phyloP scores from a whole-genome alignment of 2,329 filamentous ascomycete species.

The Dothiorella sarmentorum region DNA sequence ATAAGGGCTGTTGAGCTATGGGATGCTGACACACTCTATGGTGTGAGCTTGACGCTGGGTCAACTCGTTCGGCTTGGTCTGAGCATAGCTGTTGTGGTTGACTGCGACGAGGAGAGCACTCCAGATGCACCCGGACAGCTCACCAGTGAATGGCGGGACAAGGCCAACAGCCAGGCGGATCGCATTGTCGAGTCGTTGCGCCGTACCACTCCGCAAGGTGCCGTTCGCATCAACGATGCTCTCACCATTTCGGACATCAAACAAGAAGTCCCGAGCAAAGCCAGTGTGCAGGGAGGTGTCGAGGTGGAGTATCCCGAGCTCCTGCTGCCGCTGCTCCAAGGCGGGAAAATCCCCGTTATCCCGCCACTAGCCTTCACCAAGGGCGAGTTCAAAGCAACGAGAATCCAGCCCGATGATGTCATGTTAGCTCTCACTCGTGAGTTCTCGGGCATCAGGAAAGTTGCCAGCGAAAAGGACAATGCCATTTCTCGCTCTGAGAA shows the following conservation, averaged over 20 bases:
- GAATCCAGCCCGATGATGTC: slow-evolving; percentile 59
- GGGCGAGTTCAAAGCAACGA: slow-evolving; percentile 31
- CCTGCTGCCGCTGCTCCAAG: slow-evolving; percentile 62
- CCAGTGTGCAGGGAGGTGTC: slow-evolving; percentile 34
- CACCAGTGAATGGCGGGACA: slow-evolving; percentile 39
- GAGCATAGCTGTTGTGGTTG: slow-evolving; percentile 76
- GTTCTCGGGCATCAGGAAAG: slow-evolving; percentile 60
- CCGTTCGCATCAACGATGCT: slow-evolving; percentile 63
- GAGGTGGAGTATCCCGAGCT: slow-evolving; percentile 46
- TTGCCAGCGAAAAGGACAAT: not conserved
- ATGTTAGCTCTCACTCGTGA: slow-evolving; percentile 74
- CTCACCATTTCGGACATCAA: slow-evolving; percentile 38
- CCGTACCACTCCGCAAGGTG: slow-evolving; percentile 62
- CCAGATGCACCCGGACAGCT: slow-evolving; percentile 30
- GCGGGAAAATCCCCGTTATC: slow-evolving; percentile 69
- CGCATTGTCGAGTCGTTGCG: slow-evolving; percentile 75
- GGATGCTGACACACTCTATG: slow-evolving; percentile 64
- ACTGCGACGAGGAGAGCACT: slow-evolving; percentile 53
- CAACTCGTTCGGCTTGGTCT: slow-evolving; percentile 82
- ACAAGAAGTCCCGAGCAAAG: slow-evolving; percentile 32
- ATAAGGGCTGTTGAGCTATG: slow-evolving; percentile 70
- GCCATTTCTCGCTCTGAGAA: not conserved
- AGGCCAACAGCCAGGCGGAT: slow-evolving; percentile 61
- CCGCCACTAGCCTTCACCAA: slow-evolving; percentile 60
- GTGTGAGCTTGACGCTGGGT: slow-evolving; percentile 77